Conservation (phyloP, 176 grass and related monocot genomes). For the bread wheat (Triticum aestivum) region IWGSC_CS_RefSeq_v2.1 NC_057802.1:8867526-8868025, state of each 20-base stretch:
- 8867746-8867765: not conserved
- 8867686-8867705: conserved; percentile 8
- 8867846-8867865: not conserved
- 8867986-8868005: conserved; percentile 29
- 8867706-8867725: conserved; percentile 23
- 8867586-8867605: conserved; percentile 47
- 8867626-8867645: conserved; percentile 70
- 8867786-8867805: not conserved
- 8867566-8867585: conserved; percentile 10
- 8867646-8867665: conserved; percentile 75
- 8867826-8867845: conserved; percentile 22
- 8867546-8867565: not conserved
- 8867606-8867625: conserved; percentile 41
- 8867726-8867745: conserved; percentile 1
- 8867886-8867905: conserved; percentile 21
- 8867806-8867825: conserved; percentile 22
- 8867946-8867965: not conserved
- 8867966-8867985: not conserved
- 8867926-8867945: not conserved
- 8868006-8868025: not conserved
- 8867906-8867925: not conserved
- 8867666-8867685: conserved; percentile 23
- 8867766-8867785: not conserved
- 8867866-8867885: not conserved
- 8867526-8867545: not conserved